Evolutionary conservation across 1,284 basidiomycete species (phyloP).

Genomic region (Ustilago xerochloae): DNA sequence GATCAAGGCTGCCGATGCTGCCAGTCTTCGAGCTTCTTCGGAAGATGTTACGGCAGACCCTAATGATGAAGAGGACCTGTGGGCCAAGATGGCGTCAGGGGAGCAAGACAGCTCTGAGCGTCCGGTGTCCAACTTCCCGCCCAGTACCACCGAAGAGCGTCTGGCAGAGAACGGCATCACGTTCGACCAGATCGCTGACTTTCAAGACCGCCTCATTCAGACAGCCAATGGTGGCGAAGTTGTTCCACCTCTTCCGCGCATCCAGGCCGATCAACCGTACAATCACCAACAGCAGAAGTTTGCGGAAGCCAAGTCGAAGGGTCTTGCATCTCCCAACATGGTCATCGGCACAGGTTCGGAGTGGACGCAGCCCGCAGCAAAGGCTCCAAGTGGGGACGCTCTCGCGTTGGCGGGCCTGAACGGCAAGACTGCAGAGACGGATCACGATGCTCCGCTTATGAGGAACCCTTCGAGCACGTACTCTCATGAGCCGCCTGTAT

Average conservation of each 20-base stretch:
- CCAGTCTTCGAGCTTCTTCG: conserved; percentile 23
- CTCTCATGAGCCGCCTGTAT: conserved; percentile 24
- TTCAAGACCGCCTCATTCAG: conserved; percentile 50
- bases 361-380: conserved; percentile 9
- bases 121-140: conserved; percentile 35
- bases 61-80: conserved; percentile 55
- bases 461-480: conserved; percentile 14
- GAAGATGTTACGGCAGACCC: conserved; percentile 22
- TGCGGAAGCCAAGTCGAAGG: conserved; percentile 38
- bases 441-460: not conserved
- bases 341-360: conserved; percentile 16
- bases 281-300: conserved; percentile 14
- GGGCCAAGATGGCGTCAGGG: conserved; percentile 51
- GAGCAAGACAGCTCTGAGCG: conserved; percentile 5
- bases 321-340: conserved; percentile 38
- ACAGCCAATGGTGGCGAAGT: conserved; percentile 26
- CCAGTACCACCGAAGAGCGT: conserved; percentile 29
- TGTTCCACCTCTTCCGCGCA: conserved; percentile 23
- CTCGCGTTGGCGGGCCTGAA: not conserved
- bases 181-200: conserved; percentile 50
- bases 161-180: conserved; percentile 52
- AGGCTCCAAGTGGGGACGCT: not conserved
- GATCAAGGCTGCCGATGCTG: conserved; percentile 26
- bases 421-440: not conserved
- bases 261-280: conserved; percentile 6